Evolutionary conservation across 2,329 filamentous ascomycete species (phyloP).

Genomic region (Claviceps purpurea): DNA sequence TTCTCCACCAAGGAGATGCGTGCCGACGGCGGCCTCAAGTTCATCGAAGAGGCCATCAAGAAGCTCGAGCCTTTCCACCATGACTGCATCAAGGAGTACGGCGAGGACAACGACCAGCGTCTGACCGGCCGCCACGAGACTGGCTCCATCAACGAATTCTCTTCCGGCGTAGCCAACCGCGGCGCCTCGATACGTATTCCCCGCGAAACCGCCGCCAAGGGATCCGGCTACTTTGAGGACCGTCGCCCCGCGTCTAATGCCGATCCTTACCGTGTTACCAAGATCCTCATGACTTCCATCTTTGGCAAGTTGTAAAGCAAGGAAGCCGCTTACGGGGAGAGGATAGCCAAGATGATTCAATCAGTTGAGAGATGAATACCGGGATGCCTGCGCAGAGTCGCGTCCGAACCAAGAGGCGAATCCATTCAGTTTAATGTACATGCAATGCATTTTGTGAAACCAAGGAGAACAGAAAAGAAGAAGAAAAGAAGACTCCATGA

Average conservation of each 20-base stretch:
- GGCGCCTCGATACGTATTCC: constrained; percentile 90
- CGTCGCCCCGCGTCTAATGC: constrained; percentile 73
- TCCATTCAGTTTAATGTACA: too few relatives aligned
- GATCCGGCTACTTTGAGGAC: constrained; percentile 91
- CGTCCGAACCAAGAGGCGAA: background rate
- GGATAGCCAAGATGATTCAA: too few relatives aligned
- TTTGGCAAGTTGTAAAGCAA: constrained; percentile 21
- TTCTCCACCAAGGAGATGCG: constrained; percentile 87
- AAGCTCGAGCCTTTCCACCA: constrained; percentile 65
- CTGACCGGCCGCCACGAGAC: constrained; percentile 94
- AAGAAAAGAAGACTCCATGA: too few relatives aligned
- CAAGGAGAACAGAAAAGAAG: too few relatives aligned
- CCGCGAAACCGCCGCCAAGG: constrained; percentile 69
- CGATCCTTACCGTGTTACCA: constrained; percentile 71
- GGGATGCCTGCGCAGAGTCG: background rate
- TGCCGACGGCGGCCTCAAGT: constrained; percentile 84
- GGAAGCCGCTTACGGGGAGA: background rate
- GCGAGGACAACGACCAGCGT: constrained; percentile 88
- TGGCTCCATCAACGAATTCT: constrained; percentile 83
- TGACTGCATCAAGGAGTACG: constrained; percentile 87
- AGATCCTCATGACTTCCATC: constrained; percentile 63
- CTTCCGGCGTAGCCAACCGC: constrained; percentile 89
- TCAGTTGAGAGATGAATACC: too few relatives aligned
- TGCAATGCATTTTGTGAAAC: too few relatives aligned
- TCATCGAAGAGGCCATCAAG: constrained; percentile 77